phyloP scores from a whole-genome alignment of 495 filamentous ascomycete species.

The Sporormia fimetaria region DNA sequence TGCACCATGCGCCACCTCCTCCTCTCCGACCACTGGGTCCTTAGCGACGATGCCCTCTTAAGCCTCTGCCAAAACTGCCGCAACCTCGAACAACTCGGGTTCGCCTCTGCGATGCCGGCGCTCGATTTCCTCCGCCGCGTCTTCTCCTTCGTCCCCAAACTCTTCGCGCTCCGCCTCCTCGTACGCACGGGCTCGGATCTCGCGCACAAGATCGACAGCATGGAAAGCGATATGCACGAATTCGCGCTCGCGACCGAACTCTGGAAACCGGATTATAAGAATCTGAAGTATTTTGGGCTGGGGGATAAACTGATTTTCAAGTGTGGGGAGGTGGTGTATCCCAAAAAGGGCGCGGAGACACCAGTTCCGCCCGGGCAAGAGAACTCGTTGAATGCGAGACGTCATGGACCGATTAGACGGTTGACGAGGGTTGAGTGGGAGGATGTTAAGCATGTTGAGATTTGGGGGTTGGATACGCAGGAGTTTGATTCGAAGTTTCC shows the following conservation, averaged over 20 bases:
- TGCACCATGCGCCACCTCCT: slow-evolving; percentile 45
- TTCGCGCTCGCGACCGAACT: slow-evolving; percentile 21
- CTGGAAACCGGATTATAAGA: slow-evolving; percentile 19
- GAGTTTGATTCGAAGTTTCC: slow-evolving; percentile 20
- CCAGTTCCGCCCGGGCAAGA: slow-evolving; percentile 9
- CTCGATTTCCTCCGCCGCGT: slow-evolving; percentile 22
- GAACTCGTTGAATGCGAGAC: slow-evolving; percentile 15
- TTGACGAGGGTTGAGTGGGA: slow-evolving; percentile 16
- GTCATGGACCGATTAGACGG: slow-evolving; percentile 14
- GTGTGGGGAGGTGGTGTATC: slow-evolving; percentile 19
- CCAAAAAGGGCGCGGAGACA: background rate
- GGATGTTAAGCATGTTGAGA: slow-evolving; percentile 27
- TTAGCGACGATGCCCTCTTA: slow-evolving; percentile 39
- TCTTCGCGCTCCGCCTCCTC: slow-evolving; percentile 29
- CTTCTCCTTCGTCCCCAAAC: slow-evolving; percentile 26
- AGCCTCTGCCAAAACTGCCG: slow-evolving; percentile 44
- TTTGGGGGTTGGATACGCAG: slow-evolving; percentile 25
- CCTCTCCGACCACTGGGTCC: slow-evolving; percentile 45
- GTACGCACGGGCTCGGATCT: slow-evolving; percentile 18
- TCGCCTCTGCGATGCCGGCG: slow-evolving; percentile 11
- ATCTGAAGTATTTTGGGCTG: slow-evolving; percentile 28
- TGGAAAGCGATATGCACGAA: slow-evolving; percentile 24
- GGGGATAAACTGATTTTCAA: slow-evolving; percentile 25
- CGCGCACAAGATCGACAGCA: slow-evolving; percentile 15
- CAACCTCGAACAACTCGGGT: slow-evolving; percentile 45